Percentiles rank a stretch among this genome's conserved stretches.
Conservation (phyloP, 768 basidiomycete genomes). For the Pulveroboletus sp. region DNA sequence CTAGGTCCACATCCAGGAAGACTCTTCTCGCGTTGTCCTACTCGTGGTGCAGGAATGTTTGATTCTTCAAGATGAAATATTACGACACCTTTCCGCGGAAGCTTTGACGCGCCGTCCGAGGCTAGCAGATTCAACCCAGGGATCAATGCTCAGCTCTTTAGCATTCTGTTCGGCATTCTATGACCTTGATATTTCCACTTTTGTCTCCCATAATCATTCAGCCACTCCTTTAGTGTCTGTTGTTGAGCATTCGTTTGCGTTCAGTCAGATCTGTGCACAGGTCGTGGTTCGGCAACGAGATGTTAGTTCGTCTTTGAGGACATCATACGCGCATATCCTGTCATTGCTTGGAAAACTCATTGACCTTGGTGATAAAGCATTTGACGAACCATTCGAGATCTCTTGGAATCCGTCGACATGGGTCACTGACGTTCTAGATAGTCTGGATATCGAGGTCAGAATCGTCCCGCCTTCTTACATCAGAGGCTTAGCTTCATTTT, state of each 20-base stretch:
- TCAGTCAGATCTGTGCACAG: constrained; percentile 44
- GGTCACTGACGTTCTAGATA: constrained; percentile 51
- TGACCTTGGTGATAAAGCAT: constrained; percentile 34
- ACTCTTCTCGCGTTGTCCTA: constrained; percentile 33
- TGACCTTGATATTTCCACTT: constrained; percentile 35
- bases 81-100: constrained; percentile 46
- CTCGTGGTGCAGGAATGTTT: constrained; percentile 39
- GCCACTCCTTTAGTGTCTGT: constrained; percentile 51
- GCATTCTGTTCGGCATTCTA: constrained; percentile 62
- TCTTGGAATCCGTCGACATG: constrained; percentile 64
- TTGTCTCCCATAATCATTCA: constrained; percentile 22
- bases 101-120: constrained; percentile 50
- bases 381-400: constrained; percentile 33
- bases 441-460: constrained; percentile 53
- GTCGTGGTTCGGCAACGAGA: constrained; percentile 30
- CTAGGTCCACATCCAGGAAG: constrained; percentile 37
- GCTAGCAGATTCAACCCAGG: constrained; percentile 35
- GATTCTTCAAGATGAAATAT: constrained; percentile 49
- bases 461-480: neutral
- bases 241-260: constrained; percentile 49
- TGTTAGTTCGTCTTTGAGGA: constrained; percentile 36
- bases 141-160: constrained; percentile 38
- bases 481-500: constrained; percentile 5
- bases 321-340: constrained; percentile 50
- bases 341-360: constrained; percentile 49